Percentiles rank a stretch among this genome's conserved stretches.
These are phyloP conservation scores for Phytophthora sansomeana DNA, from an alignment of 352 stramenopile genomes.

Conservation along the genomic window DNA sequence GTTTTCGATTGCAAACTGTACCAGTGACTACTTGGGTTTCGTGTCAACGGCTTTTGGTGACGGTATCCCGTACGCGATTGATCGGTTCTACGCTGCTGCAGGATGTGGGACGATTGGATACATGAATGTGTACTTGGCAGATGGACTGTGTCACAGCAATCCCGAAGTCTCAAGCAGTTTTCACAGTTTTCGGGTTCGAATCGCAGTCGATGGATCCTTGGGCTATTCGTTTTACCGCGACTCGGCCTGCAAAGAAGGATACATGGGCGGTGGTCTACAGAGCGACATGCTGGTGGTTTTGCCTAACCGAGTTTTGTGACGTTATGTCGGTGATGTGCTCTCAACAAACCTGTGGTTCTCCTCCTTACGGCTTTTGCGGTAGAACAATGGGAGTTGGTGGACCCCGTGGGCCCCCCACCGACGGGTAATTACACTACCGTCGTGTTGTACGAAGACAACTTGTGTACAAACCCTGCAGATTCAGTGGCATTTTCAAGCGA, in stretches of 20 bases:
- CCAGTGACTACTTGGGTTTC: not conserved
- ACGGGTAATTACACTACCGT: not conserved
- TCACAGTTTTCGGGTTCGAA: not conserved
- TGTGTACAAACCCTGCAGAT: not conserved
- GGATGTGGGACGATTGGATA: not conserved
- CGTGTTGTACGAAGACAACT: constrained; percentile 1
- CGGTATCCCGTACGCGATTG: not conserved
- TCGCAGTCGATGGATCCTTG: not conserved
- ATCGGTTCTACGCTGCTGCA: not conserved
- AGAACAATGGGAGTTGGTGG: not conserved
- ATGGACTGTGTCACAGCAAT: not conserved
- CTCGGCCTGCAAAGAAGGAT: not conserved
- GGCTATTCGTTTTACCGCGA: not conserved
- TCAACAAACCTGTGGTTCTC: not conserved
- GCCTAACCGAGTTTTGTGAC: not conserved
- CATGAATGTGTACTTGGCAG: constrained; percentile 1
- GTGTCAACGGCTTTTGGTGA: not conserved
- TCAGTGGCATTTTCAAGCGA: not conserved
- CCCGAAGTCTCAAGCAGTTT: constrained; percentile 3
- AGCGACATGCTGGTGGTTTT: not conserved
- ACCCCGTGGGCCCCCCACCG: not conserved
- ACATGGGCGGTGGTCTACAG: no score
- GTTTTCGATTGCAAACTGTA: not conserved
- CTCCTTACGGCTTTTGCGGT: not conserved
- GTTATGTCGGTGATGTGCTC: not conserved